phyloP scores from a whole-genome alignment of 2,329 filamentous ascomycete genomes.

The Hymenoscyphus salicellus region DNA sequence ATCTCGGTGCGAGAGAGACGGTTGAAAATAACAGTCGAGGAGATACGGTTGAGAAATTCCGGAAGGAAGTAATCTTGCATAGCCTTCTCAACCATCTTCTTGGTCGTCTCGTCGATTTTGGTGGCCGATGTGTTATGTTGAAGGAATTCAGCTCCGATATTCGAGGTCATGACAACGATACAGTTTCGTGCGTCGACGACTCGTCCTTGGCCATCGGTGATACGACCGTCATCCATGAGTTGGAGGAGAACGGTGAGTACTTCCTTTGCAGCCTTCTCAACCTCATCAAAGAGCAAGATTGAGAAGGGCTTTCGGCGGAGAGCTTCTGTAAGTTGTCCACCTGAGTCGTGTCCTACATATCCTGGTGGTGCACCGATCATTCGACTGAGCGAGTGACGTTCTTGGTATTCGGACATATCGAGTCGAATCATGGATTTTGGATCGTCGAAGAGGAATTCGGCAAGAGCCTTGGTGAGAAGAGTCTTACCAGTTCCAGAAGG shows the following conservation, averaged over 20 bases:
- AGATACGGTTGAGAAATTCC: slow-evolving; percentile 98
- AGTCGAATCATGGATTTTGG: slow-evolving; percentile 97
- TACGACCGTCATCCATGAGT: slow-evolving; percentile 98
- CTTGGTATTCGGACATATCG: slow-evolving; percentile 99
- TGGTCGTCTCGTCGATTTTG: slow-evolving; percentile 78
- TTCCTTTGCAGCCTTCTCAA: slow-evolving; percentile 98
- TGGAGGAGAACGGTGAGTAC: slow-evolving; percentile 95
- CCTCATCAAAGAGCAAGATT: slow-evolving; percentile 94
- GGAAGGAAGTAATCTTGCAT: slow-evolving; percentile 95
- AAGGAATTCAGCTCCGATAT: slow-evolving; percentile 93
- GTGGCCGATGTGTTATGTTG: slow-evolving; percentile 72
- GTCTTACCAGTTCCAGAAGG: slow-evolving; percentile 98
- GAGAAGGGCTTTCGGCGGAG: slow-evolving; percentile 95
- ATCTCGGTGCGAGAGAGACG: slow-evolving; percentile 87
- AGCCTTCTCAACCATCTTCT: slow-evolving; percentile 84
- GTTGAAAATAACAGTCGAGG: slow-evolving; percentile 96
- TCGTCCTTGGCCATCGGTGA: slow-evolving; percentile 95
- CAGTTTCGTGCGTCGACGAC: slow-evolving; percentile 95
- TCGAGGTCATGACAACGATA: slow-evolving; percentile 99
- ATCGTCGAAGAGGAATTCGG: slow-evolving; percentile 97
- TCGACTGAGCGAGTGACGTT: slow-evolving; percentile 87
- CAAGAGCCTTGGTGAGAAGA: slow-evolving; percentile 90
- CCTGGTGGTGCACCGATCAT: slow-evolving; percentile 98
- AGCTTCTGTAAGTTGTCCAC: slow-evolving; percentile 91
- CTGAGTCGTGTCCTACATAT: slow-evolving; percentile 94